Evolutionary conservation across 108 stramenopile genomes (phyloP), one percentile per base, ranked within the genome.

Genomic region (Cyclotella baltica): DNA sequence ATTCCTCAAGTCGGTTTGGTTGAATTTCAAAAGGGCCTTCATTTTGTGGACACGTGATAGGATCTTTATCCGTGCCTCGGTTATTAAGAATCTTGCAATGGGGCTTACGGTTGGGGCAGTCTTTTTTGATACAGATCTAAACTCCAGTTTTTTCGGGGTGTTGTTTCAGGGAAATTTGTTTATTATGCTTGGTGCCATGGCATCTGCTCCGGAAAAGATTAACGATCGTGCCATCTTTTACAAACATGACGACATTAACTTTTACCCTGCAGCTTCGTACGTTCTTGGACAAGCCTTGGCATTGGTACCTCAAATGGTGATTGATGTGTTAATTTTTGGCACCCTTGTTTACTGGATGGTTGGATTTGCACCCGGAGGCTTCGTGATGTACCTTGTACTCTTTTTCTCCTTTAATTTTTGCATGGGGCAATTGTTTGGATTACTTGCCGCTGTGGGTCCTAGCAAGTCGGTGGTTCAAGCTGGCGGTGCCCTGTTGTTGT

Each of bases 41-140:
- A 73, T 46, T 16, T 47, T 83, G 15, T 83, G 81, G 81, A 73
- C 50, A 28, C 70, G 81, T 20, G 81, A 83, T 68, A 83, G 25
- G 29, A 57, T 52, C 37, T 83, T 77, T 43, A 83, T 83, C 46
- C 70, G 76, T 16, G 81, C 81, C 0, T 64, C 48, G 59, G 80
- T 81, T 33, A 82, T 79, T 25, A 88, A 88, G 75, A 89, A 91
- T 57, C 52, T 84, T 28, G 77, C 88, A 28, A 89, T 88, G 88
- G 92, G 92, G 8, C 19, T 91, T n/a, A 83, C 86, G 35, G 92
- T 93, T 2, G 92, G 92, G 34, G 87, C 85, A 1, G 90, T 91
- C 1, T 93, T 89, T 65, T 83, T 78, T 33, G 72, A 88, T 20
- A 91, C 88, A 18, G 62, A 69, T 47, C 22, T 73, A 22, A 72